These are phyloP conservation scores for Tolypocladium cylindrosporum DNA, from an alignment of 2,329 filamentous ascomycete species.

Conservation along the genomic window DNA sequence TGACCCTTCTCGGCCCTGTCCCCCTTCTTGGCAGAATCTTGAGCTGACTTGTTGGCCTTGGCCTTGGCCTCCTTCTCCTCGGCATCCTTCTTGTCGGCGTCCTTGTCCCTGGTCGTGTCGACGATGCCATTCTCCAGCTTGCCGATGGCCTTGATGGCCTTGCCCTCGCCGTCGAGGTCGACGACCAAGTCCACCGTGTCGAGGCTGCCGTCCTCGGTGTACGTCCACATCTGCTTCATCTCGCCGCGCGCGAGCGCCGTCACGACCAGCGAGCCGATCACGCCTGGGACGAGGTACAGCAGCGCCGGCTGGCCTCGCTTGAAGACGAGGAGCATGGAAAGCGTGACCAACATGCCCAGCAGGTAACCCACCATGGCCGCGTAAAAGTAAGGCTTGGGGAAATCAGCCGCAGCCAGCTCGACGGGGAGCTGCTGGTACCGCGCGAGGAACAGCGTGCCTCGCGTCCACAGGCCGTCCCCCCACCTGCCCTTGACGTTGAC, in stretches of 20 bases:
- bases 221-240: constrained; percentile 65
- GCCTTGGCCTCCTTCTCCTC: constrained; percentile 8
- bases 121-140: constrained; percentile 26
- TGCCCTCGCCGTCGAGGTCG: constrained; percentile 40
- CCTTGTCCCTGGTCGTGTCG: constrained; percentile 20
- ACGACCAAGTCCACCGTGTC: constrained; percentile 46
- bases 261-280: constrained; percentile 64
- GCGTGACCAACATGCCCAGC: constrained; percentile 64
- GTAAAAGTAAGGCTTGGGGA: constrained; percentile 79
- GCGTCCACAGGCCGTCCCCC: constrained; percentile 77
- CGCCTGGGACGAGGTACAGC: constrained; percentile 82
- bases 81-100: constrained; percentile 7
- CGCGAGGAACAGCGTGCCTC: constrained; percentile 15
- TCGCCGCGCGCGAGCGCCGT: constrained; percentile 66
- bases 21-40: constrained; percentile 4
- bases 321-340: constrained; percentile 67
- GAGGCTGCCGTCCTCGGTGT: constrained; percentile 60
- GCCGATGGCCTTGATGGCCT: constrained; percentile 29
- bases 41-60: background rate
- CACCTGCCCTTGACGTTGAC: constrained; percentile 59
- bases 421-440: constrained; percentile 14
- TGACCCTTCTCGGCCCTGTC: constrained; percentile 13
- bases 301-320: constrained; percentile 82
- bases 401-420: constrained; percentile 35
- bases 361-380: constrained; percentile 69